Base-by-base conservation (phyloP, 1,139 yeast genomes). In the Insectozyma bohioensis region DNA sequence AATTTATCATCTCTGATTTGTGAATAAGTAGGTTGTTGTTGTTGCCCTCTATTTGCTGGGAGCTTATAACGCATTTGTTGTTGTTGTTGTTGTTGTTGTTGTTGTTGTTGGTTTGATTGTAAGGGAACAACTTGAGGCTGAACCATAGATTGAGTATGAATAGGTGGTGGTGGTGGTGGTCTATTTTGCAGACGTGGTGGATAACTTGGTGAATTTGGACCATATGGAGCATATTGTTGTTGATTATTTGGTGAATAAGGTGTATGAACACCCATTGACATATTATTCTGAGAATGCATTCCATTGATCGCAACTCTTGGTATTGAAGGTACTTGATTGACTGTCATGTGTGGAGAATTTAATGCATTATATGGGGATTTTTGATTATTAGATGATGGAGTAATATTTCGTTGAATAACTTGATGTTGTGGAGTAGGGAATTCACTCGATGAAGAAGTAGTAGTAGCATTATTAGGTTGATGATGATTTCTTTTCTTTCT, bases 1-100 rank as follows among this genome's bases (percentile, higher is more conserved):
- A 65, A 47, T 32, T 61, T 46, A 24, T 42, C 47, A 26, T 36
- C 40, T 17, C 43, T 31, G 33, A 24, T 41, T 39, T 37, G 35
- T 20, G 44, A 39, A 28, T 37, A 36, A 18, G 36, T 37, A 8
- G 40, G 32, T 17, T 36, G 37, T 26, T 30, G n/a, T n/a, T n/a
- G n/a, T n/a, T n/a, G n/a, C n/a, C n/a, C n/a, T n/a, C n/a, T n/a
- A n/a, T n/a, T n/a, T n/a, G n/a, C n/a, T n/a, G n/a, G 29, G 24
- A 4, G 19, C n/a, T n/a, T n/a, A n/a, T n/a, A n/a, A n/a, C n/a
- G n/a, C n/a, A n/a, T n/a, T n/a, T n/a, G 18, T 20, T 21, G 20
- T 28, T 27, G 33, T 24, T 20, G 28, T 8, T 12, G 24, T 7
- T 24, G 14, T n/a, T 24, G 24, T 11, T 13, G 20, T 9, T 24